A percentile compares a stretch with the other conserved stretches of the same genome.
Conservation (phyloP, 805 yeast genomes). For the Kodamaea restingae region DNA sequence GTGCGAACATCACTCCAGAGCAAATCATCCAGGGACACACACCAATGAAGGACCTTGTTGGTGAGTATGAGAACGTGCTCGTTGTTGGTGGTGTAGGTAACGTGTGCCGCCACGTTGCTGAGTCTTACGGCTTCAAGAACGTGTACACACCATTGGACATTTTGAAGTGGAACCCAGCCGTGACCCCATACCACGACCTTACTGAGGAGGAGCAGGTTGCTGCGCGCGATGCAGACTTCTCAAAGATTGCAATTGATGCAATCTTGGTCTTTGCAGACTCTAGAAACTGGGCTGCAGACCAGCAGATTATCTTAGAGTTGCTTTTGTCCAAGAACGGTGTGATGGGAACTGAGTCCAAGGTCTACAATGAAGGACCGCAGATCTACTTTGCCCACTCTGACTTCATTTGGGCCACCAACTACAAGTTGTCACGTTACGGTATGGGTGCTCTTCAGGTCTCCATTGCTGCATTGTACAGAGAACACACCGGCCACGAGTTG, state of each 20-base stretch:
- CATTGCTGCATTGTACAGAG: conserved; percentile 77
- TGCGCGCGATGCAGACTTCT: conserved; percentile 59
- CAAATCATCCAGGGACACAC: conserved; percentile 93
- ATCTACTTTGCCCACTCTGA: conserved; percentile 89
- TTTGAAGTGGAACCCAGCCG: conserved; percentile 82
- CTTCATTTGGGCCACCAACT: conserved; percentile 90
- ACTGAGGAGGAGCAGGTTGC: conserved; percentile 65
- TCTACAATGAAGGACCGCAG: conserved; percentile 73
- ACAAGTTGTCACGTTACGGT: conserved; percentile 76
- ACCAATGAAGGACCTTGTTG: conserved; percentile 81
- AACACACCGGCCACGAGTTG: conserved; percentile 78
- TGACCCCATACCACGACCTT: conserved; percentile 75
- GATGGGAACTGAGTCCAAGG: conserved; percentile 75
- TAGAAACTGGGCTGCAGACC: conserved; percentile 90
- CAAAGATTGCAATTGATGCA: conserved; percentile 67
- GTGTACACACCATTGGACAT: conserved; percentile 81
- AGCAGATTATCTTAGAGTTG: conserved; percentile 81
- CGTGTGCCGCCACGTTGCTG: conserved; percentile 77
- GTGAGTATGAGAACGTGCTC: conserved; percentile 63
- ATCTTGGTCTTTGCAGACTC: conserved; percentile 89
- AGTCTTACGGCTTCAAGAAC: conserved; percentile 76
- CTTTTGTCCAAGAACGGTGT: conserved; percentile 72
- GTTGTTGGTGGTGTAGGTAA: conserved; percentile 91
- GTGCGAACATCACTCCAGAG: conserved; percentile 57
- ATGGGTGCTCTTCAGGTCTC: conserved; percentile 94